Evolutionary conservation across 768 basidiomycete species (phyloP), one percentile per base, ranked within the genome.

Genomic region (Suillus americanus): DNA sequence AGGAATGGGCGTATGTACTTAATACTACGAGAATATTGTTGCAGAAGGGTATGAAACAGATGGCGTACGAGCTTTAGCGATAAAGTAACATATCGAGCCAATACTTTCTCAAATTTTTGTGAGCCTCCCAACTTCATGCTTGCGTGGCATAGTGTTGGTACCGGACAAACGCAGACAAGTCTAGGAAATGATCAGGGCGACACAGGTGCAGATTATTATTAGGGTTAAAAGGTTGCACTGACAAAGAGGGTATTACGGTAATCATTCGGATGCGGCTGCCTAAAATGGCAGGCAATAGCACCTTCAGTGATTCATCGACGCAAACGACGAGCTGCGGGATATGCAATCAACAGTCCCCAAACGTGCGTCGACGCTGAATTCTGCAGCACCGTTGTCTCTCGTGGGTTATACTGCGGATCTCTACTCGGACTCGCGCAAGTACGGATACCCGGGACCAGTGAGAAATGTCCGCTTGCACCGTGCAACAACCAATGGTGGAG

Each of bases 401-500:
- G 56, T 28, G 5, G 37, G 70, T 4, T 64, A 69, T 14, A 10
- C 65, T 1, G 63, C 69, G 3, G 79, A 81, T 6, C 43, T 77
- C 1, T 83, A 77, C 64, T 79, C 80, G 1, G 82, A 83, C 61
- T 73, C 81, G 2, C 79, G 83, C 18, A 70, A 73, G 35, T 81
- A 83, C 65, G 83, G 82, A 3, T 78, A 77, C 53, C 75, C 77
- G 43, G 82, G 82, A 23, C 79, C 81, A 0, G 74, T 73, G 23
- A 82, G 87, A 40, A 85, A 80, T 67, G 88, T 89, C 28, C 86
- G 87, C 16, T 75, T 90, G 18, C 79, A 81, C 14, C 81, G 88
- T n/a, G 88, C 83, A 30, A 83, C 86, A 28, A 75, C 85, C 2
- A 79, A 74, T 64, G 89, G 91, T 57, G 88, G 89, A 40, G 90